Evolutionary conservation across 805 yeast genomes (phyloP), one percentile per base, ranked within the genome.

Genomic region (Sugiyamaella mastotermitis): DNA sequence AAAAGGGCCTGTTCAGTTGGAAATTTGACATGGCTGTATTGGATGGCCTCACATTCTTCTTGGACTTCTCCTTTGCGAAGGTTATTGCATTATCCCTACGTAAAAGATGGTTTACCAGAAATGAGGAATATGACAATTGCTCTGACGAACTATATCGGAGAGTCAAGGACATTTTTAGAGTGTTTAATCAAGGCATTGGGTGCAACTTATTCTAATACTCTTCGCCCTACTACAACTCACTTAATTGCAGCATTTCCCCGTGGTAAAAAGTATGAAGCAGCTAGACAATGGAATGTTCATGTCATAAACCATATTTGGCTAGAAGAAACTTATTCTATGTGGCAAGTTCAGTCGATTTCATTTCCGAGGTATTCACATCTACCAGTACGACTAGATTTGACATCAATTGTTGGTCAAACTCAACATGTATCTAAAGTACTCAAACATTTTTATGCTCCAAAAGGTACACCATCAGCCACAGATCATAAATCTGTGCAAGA

Each of bases 301-400:
- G 65, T 81, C 2, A 78, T 84, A 1, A 87, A 83, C 52, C 95
- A 86, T 58, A 53, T 79, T 10, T 90, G 98, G 98, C 60, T 90
- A 10, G 97, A 90, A 53, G 88, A 83, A 38, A 72, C 86, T 29
- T 90, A 70, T 45, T 64, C 72, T 0, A 58, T 68, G 32, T 83
- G 92, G 88, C 62, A 60, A 35, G 47, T 68, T 4, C 68, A 71
- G 47, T 74, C 77, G 26, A 68, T 58, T 3, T 49, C 61, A 0
- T 52, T 57, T 11, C 66, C 73, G 2, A 64, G 73, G 22, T 84
- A 74, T 57, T 55, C 68, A 7, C 62, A 64, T 34, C 61, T 75
- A 28, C 74, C 76, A 1, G 57, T 63, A 27, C 61, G 57, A 18
- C 51, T 62, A 3, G 61, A 65, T 19, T 59, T 72, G 31, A 65